Evolutionary conservation across 139 green algal genomes (phyloP).

Genomic region (Chlamydomonas asymmetrica): DNA sequence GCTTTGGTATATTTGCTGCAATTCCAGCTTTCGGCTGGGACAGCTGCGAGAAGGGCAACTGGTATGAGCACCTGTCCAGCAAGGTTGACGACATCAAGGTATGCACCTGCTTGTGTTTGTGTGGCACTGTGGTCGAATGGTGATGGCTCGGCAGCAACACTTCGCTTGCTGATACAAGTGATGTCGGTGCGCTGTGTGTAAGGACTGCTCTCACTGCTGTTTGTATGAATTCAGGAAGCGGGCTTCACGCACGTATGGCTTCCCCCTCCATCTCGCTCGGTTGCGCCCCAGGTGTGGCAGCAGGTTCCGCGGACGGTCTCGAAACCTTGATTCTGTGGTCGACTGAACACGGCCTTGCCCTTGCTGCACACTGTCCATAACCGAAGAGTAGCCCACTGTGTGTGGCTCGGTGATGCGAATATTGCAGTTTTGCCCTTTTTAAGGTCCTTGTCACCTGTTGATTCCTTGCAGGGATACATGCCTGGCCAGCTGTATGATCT

Average conservation of each 20-base stretch:
- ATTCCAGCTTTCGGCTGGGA: conserved; percentile 67
- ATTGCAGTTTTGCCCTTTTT: neutral
- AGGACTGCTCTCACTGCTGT: too few relatives aligned
- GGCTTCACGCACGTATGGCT: conserved; percentile 82
- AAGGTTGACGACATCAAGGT: conserved; percentile 57
- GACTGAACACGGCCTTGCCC: too few relatives aligned
- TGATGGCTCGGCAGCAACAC: too few relatives aligned
- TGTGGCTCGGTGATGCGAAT: too few relatives aligned
- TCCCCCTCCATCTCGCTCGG: conserved; percentile 74
- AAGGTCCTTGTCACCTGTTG: neutral
- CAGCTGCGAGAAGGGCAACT: conserved; percentile 50
- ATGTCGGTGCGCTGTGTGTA: too few relatives aligned
- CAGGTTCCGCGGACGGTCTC: neutral
- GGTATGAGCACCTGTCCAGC: conserved; percentile 47
- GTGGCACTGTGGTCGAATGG: too few relatives aligned
- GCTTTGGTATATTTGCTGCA: neutral
- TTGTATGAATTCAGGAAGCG: conserved; percentile 17
- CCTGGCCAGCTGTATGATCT: conserved; percentile 82
- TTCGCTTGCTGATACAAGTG: too few relatives aligned
- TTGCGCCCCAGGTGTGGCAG: conserved; percentile 52
- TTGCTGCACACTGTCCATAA: too few relatives aligned
- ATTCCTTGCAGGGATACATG: conserved; percentile 67
- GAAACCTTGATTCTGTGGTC: too few relatives aligned
- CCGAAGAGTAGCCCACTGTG: too few relatives aligned
- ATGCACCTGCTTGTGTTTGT: too few relatives aligned